Base-by-base conservation (phyloP, 2,329 filamentous ascomycete genomes). In the Podosphaera xanthii region DNA sequence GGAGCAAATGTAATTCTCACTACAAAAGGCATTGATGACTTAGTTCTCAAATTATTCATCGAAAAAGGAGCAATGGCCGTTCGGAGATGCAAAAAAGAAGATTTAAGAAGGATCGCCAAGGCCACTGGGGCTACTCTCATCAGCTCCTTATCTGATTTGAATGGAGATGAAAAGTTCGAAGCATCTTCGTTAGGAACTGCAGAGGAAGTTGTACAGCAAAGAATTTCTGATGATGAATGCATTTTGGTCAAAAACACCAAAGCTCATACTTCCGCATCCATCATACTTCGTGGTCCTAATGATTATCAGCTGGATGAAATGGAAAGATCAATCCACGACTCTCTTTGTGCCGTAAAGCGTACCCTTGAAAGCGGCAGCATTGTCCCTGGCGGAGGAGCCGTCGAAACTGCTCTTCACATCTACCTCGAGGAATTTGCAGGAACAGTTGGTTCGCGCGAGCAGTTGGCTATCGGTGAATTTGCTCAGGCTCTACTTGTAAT, bases 381-480 rank as follows among this genome's bases (percentile, higher is more conserved):
- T 64, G 92, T 98, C 46, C 92, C 92, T 14, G 92, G 92, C 64
- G 92, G 92, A 64, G 92, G 91, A 69, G 92, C 92, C 50, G 91
- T 96, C 31, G 92, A 98, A 77, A 97, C 92, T n/a, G 92, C 92
- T 56, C 80, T 98, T 64, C 92, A 97, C 76, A 98, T 98, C 70
- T 98, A 97, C 75, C 81, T 98, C 40, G 92, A 98, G 75, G 92
- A 98, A 73, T 98, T 94, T 72, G 92, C 92, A 58, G 91, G 92
- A 67, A 97, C 92, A 44, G 91, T 98, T 62, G 89, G 91, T 65
- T 97, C 91, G 59, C 84, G 92, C 67, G 92, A 98, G 74, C 92
- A 98, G 76, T 83, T 98, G 58, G 92, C 92, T 64, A 97, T 98
- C 69, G 92, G 87, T 70, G 91, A 96, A 72, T 98, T 98, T 68